A percentile compares a stretch with the other conserved stretches of the same genome.
Evolutionary conservation across 208 protist genomes (phyloP).

Genomic region (Leishmania lainsoni): DNA sequence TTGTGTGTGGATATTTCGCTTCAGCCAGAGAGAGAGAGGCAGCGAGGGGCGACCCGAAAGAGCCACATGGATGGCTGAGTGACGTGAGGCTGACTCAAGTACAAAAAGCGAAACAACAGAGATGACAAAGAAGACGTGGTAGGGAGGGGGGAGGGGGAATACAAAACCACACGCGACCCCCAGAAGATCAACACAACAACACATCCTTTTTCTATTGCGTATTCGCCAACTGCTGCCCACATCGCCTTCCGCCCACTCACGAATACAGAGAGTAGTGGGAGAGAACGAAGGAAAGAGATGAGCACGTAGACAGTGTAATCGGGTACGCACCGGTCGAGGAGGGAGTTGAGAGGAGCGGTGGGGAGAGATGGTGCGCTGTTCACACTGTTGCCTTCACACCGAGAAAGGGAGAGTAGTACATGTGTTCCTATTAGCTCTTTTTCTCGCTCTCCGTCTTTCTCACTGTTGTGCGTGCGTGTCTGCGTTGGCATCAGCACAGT

Average conservation of each 20-base stretch:
- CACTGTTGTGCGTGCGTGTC: background rate
- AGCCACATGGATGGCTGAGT: background rate
- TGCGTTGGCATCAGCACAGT: background rate
- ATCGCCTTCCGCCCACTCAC: background rate
- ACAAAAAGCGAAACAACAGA: background rate
- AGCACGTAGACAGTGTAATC: background rate
- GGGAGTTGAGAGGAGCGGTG: background rate
- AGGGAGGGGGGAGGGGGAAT: background rate
- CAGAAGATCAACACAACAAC: background rate
- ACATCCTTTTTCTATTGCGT: background rate
- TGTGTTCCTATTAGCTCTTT: background rate
- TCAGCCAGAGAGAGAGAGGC: background rate
- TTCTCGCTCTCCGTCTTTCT: background rate
- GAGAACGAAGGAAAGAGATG: constrained; percentile 14
- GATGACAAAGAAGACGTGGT: background rate
- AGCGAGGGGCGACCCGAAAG: background rate
- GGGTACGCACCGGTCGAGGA: background rate
- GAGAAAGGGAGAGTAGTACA: background rate
- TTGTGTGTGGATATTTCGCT: no score
- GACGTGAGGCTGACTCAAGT: background rate
- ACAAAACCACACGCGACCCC: background rate
- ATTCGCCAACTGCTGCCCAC: background rate
- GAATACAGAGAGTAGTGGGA: background rate
- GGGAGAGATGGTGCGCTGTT: background rate
- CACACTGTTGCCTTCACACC: background rate